phyloP scores from a whole-genome alignment of 257 asterid genomes.

The Salvia hispanica region DNA sequence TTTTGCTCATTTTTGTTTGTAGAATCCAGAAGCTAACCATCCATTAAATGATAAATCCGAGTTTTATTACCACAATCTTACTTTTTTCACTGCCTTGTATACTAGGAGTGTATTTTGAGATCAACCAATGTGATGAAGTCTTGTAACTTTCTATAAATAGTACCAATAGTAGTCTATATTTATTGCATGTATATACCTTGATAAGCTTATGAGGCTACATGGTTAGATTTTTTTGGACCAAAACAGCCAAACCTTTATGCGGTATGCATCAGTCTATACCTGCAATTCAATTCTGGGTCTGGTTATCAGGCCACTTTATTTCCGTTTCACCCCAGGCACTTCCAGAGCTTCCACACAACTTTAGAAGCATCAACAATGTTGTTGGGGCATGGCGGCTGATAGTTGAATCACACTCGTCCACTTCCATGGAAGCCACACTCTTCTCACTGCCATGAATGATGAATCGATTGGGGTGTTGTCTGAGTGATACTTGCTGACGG shows the following conservation, averaged over 20 bases:
- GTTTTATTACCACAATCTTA: neutral
- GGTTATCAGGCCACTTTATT: conserved; percentile 37
- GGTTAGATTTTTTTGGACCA: neutral
- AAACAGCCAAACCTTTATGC: neutral
- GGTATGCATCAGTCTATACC: no score
- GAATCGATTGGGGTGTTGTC: conserved; percentile 38
- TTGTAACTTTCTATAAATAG: neutral
- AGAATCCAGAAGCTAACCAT: neutral
- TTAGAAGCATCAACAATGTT: conserved; percentile 50
- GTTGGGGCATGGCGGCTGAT: conserved; percentile 47
- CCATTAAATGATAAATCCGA: neutral
- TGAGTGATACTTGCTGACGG: conserved; percentile 47
- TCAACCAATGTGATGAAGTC: neutral
- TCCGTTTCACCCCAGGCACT: conserved; percentile 38
- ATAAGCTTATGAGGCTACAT: neutral
- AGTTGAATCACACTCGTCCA: conserved; percentile 54
- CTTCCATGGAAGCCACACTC: conserved; percentile 48
- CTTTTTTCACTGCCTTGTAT: neutral
- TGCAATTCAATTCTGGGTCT: no score
- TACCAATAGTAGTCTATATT: neutral
- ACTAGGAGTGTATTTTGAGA: neutral
- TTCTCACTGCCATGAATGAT: conserved; percentile 40
- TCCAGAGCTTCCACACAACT: conserved; percentile 49
- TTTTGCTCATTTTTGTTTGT: neutral
- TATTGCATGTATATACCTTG: neutral